phyloP scores from a whole-genome alignment of 2,329 filamentous ascomycete species.

The Chaetomiaceae sp. region DNA sequence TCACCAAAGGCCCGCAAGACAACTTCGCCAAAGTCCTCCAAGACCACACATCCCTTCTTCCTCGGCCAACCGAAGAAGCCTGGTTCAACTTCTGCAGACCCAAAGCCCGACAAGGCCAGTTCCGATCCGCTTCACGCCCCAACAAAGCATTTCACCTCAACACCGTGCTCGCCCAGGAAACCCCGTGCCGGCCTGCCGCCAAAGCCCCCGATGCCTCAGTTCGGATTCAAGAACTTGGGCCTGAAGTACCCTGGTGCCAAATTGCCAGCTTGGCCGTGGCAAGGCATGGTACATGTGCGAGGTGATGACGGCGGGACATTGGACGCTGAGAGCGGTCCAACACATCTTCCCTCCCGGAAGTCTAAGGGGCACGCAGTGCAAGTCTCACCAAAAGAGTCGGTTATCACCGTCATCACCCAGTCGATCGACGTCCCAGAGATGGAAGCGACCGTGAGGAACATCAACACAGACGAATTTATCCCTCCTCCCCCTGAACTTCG shows the following conservation, averaged over 20 bases:
- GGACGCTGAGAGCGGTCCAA: neutral
- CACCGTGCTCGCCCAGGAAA: conserved; percentile 49
- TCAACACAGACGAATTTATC: conserved; percentile 38
- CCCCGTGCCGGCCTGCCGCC: conserved; percentile 27
- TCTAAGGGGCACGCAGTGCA: conserved; percentile 46
- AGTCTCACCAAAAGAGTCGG: conserved; percentile 39
- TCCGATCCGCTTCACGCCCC: conserved; percentile 24
- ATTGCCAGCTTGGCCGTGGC: conserved; percentile 68
- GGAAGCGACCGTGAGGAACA: conserved; percentile 32
- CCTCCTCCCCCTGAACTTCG: conserved; percentile 48
- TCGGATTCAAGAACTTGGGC: conserved; percentile 41
- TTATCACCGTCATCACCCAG: conserved; percentile 35
- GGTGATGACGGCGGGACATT: conserved; percentile 32
- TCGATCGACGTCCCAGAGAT: conserved; percentile 39
- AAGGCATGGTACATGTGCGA: conserved; percentile 60
- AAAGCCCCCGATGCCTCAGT: conserved; percentile 35
- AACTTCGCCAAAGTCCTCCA: conserved; percentile 28
- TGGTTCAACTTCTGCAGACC: conserved; percentile 7
- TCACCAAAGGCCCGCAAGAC: conserved; percentile 27
- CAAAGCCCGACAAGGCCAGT: conserved; percentile 15
- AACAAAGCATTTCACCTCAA: conserved; percentile 46
- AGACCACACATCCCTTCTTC: conserved; percentile 43
- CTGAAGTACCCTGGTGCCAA: conserved; percentile 62
- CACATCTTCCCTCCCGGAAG: conserved; percentile 36
- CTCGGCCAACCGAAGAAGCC: conserved; percentile 31